Percentiles rank a stretch among this genome's conserved stretches.
Evolutionary conservation across 768 basidiomycete genomes (phyloP).

Genomic region (Lentinula lateritia): DNA sequence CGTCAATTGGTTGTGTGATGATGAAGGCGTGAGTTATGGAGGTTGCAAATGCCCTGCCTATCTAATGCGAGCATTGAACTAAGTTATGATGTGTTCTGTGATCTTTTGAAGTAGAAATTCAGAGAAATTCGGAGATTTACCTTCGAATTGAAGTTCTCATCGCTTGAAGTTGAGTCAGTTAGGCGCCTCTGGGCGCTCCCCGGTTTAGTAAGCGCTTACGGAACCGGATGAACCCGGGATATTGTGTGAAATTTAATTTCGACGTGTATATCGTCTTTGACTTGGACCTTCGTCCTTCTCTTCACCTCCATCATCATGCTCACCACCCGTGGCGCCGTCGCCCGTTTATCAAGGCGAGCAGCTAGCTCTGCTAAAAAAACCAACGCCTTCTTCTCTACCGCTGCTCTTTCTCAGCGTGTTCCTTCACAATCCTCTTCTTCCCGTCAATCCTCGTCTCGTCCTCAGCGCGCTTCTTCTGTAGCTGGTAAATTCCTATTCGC

Average conservation of each 20-base stretch:
- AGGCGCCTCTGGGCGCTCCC: background rate
- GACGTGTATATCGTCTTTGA: constrained; percentile 26
- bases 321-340: constrained; percentile 80
- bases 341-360: constrained; percentile 84
- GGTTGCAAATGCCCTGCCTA: too few species aligned
- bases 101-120: too few species aligned
- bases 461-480: constrained; percentile 41
- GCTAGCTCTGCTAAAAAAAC: constrained; percentile 70
- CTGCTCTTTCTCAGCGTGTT: constrained; percentile 52
- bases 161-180: too few species aligned
- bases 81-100: too few species aligned
- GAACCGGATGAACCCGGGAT: constrained; percentile 11
- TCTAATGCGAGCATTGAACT: too few species aligned
- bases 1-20: too few species aligned
- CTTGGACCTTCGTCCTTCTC: background rate
- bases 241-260: constrained; percentile 44
- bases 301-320: constrained; percentile 56
- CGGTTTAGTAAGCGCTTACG: background rate
- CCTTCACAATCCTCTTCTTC: constrained; percentile 29
- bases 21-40: too few species aligned
- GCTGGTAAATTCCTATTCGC: constrained; percentile 40
- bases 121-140: background rate
- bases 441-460: constrained; percentile 42
- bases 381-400: constrained; percentile 77
- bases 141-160: background rate